phyloP scores from a whole-genome alignment of 169 alveolate species.

The Plasmodium relictum region DNA sequence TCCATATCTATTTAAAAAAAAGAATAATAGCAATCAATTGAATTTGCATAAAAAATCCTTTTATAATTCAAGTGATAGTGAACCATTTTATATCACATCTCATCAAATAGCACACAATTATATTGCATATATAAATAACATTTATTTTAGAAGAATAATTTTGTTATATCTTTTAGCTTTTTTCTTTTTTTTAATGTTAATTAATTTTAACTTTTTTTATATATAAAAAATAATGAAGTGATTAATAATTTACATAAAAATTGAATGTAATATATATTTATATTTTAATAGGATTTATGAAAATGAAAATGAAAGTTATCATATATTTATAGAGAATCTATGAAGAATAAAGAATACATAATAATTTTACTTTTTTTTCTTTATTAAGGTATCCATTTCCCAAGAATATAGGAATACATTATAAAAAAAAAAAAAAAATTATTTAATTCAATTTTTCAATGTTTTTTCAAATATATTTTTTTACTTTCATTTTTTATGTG shows the following conservation, averaged over 20 bases:
- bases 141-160: constrained; percentile 35
- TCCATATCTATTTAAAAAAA: constrained; percentile 6
- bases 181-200: constrained; percentile 21
- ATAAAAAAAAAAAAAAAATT: no score
- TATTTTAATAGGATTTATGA: no score
- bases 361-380: no score
- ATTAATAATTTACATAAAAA: background rate
- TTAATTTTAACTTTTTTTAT: background rate
- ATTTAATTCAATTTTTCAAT: no score
- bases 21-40: constrained; percentile 1
- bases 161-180: constrained; percentile 37
- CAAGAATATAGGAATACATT: no score
- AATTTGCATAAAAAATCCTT: background rate
- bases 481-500: no score
- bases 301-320: no score
- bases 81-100: constrained; percentile 37
- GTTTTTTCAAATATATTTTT: no score
- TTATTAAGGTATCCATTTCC: no score
- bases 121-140: constrained; percentile 39
- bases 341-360: no score
- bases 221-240: background rate
- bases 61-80: background rate
- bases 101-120: constrained; percentile 38
- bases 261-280: background rate
- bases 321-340: no score